Evolutionary conservation across 805 yeast genomes (phyloP).

Genomic region (Schizosaccharomyces octosporus): DNA sequence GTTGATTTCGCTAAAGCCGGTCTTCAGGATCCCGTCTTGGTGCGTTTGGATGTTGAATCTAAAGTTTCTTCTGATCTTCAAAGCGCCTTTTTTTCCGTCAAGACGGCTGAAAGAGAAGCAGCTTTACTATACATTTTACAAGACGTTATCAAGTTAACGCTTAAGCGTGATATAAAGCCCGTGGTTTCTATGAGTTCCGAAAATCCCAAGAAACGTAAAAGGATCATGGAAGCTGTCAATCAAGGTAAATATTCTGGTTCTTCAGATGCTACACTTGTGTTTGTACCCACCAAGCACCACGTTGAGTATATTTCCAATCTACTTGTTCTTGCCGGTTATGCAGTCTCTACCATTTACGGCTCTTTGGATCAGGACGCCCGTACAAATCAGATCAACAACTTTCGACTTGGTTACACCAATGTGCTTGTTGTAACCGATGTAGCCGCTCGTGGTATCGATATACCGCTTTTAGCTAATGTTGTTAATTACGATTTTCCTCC

Average conservation of each 20-base stretch:
- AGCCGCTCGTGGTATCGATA: slow-evolving; percentile 45
- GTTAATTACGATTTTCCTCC: slow-evolving; percentile 77
- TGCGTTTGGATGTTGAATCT: slow-evolving; percentile 76
- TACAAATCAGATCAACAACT: slow-evolving; percentile 61
- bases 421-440: slow-evolving; percentile 92
- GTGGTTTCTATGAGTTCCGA: slow-evolving; percentile 34
- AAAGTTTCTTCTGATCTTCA: slow-evolving; percentile 77
- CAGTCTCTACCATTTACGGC: slow-evolving; percentile 78
- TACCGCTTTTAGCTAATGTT: slow-evolving; percentile 86
- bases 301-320: slow-evolving; percentile 68
- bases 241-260: slow-evolving; percentile 70
- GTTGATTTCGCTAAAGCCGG: slow-evolving; percentile 98
- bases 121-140: slow-evolving; percentile 53
- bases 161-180: slow-evolving; percentile 24
- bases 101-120: slow-evolving; percentile 73
- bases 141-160: slow-evolving; percentile 36
- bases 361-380: slow-evolving; percentile 88
- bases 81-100: slow-evolving; percentile 64
- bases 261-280: slow-evolving; percentile 64
- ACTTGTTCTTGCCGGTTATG: slow-evolving; percentile 55
- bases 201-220: slow-evolving; percentile 15
- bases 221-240: slow-evolving; percentile 35
- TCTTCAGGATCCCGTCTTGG: slow-evolving; percentile 68
- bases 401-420: slow-evolving; percentile 61
- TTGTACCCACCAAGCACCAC: slow-evolving; percentile 93